These are phyloP conservation scores for Peronospora belbahrii DNA, from an alignment of 352 stramenopile species.

Conservation along the genomic window DNA sequence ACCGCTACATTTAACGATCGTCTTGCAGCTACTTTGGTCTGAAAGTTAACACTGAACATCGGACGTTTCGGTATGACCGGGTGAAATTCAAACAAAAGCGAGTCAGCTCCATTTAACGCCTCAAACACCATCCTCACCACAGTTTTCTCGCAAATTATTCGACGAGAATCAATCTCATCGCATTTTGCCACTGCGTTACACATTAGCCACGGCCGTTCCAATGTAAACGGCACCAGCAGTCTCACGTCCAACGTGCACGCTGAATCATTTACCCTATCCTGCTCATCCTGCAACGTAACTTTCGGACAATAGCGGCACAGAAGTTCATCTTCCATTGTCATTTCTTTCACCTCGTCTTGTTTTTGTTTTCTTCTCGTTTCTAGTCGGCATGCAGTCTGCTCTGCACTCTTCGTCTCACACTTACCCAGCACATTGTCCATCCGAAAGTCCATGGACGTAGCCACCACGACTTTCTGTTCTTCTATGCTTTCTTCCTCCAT, in stretches of 20 bases:
- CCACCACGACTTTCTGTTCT: neutral
- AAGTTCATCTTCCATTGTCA: conserved; percentile 21
- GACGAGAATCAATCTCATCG: neutral
- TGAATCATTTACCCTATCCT: conserved; percentile 9
- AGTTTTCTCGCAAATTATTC: conserved; percentile 43
- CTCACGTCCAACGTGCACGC: conserved; percentile 11
- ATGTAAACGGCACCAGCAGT: conserved; percentile 16
- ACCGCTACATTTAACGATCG: conserved; percentile 23
- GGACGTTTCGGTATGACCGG: conserved; percentile 1
- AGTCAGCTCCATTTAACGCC: conserved; percentile 42
- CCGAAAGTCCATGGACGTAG: conserved; percentile 4
- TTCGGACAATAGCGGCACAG: conserved; percentile 39
- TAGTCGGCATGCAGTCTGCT: neutral
- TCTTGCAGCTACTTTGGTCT: conserved; percentile 14
- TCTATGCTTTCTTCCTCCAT: conserved; percentile 5
- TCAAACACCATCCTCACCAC: conserved; percentile 50
- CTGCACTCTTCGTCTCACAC: neutral
- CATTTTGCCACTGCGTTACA: conserved; percentile 22
- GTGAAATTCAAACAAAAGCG: conserved; percentile 40
- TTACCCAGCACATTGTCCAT: conserved; percentile 1
- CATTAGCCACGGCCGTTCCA: conserved; percentile 32
- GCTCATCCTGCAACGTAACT: conserved; percentile 1
- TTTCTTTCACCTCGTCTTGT: conserved; percentile 14
- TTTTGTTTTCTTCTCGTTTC: neutral
- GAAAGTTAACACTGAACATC: conserved; percentile 36